Evolutionary conservation across 164 flowering plant species (phyloP).

Genomic region (Vitis rotundifolia): DNA sequence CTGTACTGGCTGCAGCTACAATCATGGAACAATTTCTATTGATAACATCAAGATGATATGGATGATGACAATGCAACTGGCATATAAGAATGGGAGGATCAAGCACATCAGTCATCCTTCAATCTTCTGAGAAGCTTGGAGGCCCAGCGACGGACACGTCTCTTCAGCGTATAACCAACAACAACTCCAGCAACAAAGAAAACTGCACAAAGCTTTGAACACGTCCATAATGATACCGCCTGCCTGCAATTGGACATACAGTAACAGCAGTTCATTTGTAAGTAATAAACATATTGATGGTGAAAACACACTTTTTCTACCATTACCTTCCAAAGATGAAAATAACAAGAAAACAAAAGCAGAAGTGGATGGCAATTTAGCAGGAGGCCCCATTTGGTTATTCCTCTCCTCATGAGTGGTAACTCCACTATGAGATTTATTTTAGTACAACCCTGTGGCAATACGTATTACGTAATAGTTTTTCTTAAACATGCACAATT

Average conservation of each 20-base stretch:
- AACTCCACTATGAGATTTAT: too few relatives aligned
- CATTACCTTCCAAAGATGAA: too few relatives aligned
- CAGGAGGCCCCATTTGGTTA: too few relatives aligned
- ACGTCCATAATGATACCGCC: constrained; percentile 71
- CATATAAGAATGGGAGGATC: neutral
- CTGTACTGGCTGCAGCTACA: neutral
- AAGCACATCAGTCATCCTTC: constrained; percentile 61
- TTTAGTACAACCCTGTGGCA: too few relatives aligned
- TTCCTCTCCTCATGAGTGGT: too few relatives aligned
- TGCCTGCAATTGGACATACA: constrained; percentile 39
- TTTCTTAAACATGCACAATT: too few relatives aligned
- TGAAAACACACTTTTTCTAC: too few relatives aligned
- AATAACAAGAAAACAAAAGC: too few relatives aligned
- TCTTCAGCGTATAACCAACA: constrained; percentile 82
- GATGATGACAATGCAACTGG: neutral
- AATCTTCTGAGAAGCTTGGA: constrained; percentile 59
- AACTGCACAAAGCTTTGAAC: constrained; percentile 81
- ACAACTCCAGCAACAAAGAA: constrained; percentile 75
- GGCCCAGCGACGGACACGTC: constrained; percentile 75
- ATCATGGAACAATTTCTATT: neutral
- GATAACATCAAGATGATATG: neutral
- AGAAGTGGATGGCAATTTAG: too few relatives aligned
- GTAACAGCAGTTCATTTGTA: neutral
- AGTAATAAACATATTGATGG: too few relatives aligned
- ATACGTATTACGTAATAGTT: too few relatives aligned